Percentiles rank a stretch among this genome's conserved stretches.
Evolutionary conservation across 495 filamentous ascomycete species (phyloP).

Genomic region (Chlorociboria aeruginascens): DNA sequence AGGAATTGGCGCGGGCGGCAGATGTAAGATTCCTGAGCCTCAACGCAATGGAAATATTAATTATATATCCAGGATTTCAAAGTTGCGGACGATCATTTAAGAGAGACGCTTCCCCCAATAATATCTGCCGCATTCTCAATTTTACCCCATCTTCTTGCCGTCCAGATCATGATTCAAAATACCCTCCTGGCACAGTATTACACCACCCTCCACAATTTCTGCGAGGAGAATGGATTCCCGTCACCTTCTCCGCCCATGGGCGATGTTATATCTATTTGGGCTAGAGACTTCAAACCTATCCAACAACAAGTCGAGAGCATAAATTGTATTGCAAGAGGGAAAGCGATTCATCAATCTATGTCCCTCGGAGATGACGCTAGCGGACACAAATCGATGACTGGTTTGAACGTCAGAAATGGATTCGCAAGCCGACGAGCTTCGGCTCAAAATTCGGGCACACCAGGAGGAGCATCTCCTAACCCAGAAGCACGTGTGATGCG

Average conservation of each 20-base stretch:
- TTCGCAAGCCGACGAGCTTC: slow-evolving; percentile 17
- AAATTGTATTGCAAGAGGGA: slow-evolving; percentile 56
- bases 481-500: slow-evolving; percentile 20
- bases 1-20: slow-evolving; percentile 54
- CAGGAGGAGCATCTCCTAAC: slow-evolving; percentile 18
- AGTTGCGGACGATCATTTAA: slow-evolving; percentile 70
- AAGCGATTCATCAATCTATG: slow-evolving; percentile 45
- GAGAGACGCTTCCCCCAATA: slow-evolving; percentile 62
- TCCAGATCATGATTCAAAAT: slow-evolving; percentile 73
- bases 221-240: slow-evolving; percentile 55
- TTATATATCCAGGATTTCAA: slow-evolving; percentile 53
- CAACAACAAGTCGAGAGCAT: slow-evolving; percentile 67
- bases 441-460: slow-evolving; percentile 14
- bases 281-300: slow-evolving; percentile 48
- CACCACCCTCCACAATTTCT: slow-evolving; percentile 70
- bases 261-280: slow-evolving; percentile 60
- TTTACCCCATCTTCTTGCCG: slow-evolving; percentile 61
- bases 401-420: slow-evolving; percentile 26
- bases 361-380: slow-evolving; percentile 10
- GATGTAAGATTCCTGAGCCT: slow-evolving; percentile 28
- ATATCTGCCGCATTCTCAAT: slow-evolving; percentile 65
- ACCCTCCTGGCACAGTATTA: slow-evolving; percentile 74
- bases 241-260: slow-evolving; percentile 65
- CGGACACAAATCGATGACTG: slow-evolving; percentile 23
- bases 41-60: neutral